phyloP scores from a whole-genome alignment of 78 protist species.

The Dictyostelium firmibasis region DNA sequence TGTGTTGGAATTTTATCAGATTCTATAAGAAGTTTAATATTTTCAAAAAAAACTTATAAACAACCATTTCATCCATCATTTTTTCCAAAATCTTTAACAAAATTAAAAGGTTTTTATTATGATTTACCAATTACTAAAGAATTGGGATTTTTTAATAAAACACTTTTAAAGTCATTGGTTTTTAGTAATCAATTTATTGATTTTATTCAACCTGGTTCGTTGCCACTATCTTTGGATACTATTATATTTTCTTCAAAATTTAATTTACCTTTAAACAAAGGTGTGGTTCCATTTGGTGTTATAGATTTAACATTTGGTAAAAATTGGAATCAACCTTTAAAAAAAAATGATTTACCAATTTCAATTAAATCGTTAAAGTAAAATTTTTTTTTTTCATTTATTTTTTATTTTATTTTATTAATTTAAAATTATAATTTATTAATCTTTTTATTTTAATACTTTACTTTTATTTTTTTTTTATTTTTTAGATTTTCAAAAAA shows the following conservation, averaged over 20 bases:
- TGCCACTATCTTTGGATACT: neutral
- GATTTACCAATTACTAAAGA: neutral
- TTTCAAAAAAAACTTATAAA: neutral
- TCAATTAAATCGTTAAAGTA: neutral
- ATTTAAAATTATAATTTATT: neutral
- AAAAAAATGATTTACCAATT: neutral
- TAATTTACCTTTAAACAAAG: neutral
- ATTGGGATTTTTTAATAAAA: neutral
- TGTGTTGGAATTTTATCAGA: neutral
- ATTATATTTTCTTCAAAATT: neutral
- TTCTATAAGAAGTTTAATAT: neutral
- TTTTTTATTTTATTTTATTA: neutral
- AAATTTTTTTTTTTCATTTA: neutral
- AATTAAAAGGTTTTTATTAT: neutral
- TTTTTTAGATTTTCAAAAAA: neutral
- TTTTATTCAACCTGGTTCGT: neutral
- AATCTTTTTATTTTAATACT: neutral
- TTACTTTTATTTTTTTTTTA: neutral
- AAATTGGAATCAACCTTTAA: neutral
- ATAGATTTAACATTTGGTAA: neutral
- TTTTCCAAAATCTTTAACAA: neutral
- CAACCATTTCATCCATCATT: neutral
- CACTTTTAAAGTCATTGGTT: neutral
- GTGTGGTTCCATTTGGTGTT: neutral
- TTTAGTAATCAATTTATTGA: neutral